Conservation (phyloP, 768 basidiomycete genomes). For the Leccinum barrowsii region DNA sequence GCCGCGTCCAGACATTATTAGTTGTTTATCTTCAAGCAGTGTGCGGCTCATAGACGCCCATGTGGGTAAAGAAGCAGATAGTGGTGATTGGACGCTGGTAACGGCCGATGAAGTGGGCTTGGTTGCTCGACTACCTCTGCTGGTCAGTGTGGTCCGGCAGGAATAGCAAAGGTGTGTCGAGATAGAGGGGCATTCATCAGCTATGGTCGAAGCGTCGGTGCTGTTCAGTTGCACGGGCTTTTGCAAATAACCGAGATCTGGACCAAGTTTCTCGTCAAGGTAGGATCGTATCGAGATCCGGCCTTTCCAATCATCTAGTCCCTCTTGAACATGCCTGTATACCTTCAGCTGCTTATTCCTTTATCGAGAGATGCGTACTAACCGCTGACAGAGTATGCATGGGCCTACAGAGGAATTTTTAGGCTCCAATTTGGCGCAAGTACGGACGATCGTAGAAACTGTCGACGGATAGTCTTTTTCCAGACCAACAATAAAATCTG, state of each 20-base stretch:
- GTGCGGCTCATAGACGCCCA: slow-evolving; percentile 32
- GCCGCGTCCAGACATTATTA: background rate
- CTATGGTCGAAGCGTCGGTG: background rate
- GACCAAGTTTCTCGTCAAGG: slow-evolving; percentile 13
- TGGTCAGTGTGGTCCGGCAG: slow-evolving; percentile 59
- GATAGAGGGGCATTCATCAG: slow-evolving; percentile 27
- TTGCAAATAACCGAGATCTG: slow-evolving; percentile 14
- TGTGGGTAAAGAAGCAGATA: slow-evolving; percentile 19
- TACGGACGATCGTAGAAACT: slow-evolving; percentile 78
- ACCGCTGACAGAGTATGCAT: slow-evolving; percentile 72
- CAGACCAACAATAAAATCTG: slow-evolving; percentile 77
- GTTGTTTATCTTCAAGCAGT: background rate
- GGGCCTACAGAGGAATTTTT: slow-evolving; percentile 46
- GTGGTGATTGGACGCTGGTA: slow-evolving; percentile 8
- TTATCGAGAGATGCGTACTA: background rate
- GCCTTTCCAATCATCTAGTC: slow-evolving; percentile 69
- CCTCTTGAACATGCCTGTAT: slow-evolving; percentile 58
- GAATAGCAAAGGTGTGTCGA: slow-evolving; percentile 54
- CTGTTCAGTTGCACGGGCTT: background rate
- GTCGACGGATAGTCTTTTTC: slow-evolving; percentile 86
- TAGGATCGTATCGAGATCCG: slow-evolving; percentile 67
- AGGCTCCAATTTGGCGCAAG: slow-evolving; percentile 73
- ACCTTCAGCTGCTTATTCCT: background rate
- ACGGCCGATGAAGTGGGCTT: slow-evolving; percentile 10
- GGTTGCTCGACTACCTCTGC: slow-evolving; percentile 47